Percentiles rank a stretch among this genome's conserved stretches.
Conservation (phyloP, 2,329 filamentous ascomycete species). For the Trichoderma arundinaceum region DNA sequence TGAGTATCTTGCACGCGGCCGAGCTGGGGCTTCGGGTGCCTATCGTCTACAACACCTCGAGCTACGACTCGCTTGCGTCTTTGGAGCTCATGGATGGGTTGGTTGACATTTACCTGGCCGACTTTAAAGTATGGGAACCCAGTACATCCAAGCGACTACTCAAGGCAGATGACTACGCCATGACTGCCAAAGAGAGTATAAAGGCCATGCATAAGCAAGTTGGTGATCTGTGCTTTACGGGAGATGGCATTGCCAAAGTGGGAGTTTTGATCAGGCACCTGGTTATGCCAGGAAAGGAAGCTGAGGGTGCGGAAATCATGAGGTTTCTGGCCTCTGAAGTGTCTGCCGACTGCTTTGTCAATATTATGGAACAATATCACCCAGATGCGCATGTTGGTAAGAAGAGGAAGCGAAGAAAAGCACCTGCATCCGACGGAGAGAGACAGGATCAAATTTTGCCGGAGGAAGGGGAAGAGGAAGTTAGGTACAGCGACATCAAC, state of each 20-base stretch:
- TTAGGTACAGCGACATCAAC: slow-evolving; percentile 79
- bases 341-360: slow-evolving; percentile 76
- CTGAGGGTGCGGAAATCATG: slow-evolving; percentile 76
- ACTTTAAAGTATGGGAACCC: slow-evolving; percentile 82
- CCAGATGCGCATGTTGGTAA: slow-evolving; percentile 84
- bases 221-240: slow-evolving; percentile 81
- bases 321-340: slow-evolving; percentile 75
- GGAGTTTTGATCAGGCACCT: slow-evolving; percentile 79
- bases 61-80: slow-evolving; percentile 77
- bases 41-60: slow-evolving; percentile 84
- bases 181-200: slow-evolving; percentile 75
- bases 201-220: slow-evolving; percentile 82
- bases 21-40: slow-evolving; percentile 73
- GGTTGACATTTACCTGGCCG: slow-evolving; percentile 85
- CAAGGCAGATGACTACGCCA: slow-evolving; percentile 78
- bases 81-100: slow-evolving; percentile 76
- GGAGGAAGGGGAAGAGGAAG: slow-evolving; percentile 44
- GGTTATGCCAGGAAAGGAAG: slow-evolving; percentile 82
- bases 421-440: slow-evolving; percentile 33
- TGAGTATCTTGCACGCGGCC: slow-evolving; percentile 75
- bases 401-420: slow-evolving; percentile 47
- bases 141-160: slow-evolving; percentile 71
- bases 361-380: slow-evolving; percentile 89
- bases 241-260: slow-evolving; percentile 78
- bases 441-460: slow-evolving; percentile 34